phyloP scores from a whole-genome alignment of 805 yeast species.

The Teunomyces aglyptinius region DNA sequence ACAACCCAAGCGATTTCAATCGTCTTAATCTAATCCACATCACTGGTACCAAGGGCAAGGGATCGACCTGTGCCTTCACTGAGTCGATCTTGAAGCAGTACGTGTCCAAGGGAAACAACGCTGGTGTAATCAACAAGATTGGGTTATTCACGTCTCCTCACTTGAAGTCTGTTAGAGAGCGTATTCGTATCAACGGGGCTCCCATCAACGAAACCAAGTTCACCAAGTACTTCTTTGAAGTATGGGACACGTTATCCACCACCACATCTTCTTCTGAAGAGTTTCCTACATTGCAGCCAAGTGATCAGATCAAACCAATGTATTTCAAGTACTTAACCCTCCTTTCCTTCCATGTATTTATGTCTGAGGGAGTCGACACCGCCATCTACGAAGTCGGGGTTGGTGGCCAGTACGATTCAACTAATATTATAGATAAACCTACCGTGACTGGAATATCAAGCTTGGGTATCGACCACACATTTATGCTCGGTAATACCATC shows the following conservation, averaged over 20 bases:
- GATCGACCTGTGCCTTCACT: slow-evolving; percentile 94
- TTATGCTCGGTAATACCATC: slow-evolving; percentile 81
- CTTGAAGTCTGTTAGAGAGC: slow-evolving; percentile 85
- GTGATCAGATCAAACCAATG: slow-evolving; percentile 75
- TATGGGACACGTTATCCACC: slow-evolving; percentile 76
- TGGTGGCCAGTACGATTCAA: slow-evolving; percentile 97
- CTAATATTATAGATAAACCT: slow-evolving; percentile 79
- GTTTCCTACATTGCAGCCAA: slow-evolving; percentile 69
- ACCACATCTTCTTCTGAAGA: slow-evolving; percentile 52
- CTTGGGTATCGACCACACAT: slow-evolving; percentile 88
- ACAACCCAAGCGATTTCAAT: slow-evolving; percentile 61
- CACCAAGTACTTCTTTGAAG: slow-evolving; percentile 87
- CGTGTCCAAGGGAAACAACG: slow-evolving; percentile 17
- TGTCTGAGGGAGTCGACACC: slow-evolving; percentile 85
- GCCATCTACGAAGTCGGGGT: slow-evolving; percentile 98
- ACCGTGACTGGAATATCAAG: slow-evolving; percentile 82
- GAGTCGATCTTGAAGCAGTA: slow-evolving; percentile 77
- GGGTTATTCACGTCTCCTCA: slow-evolving; percentile 98
- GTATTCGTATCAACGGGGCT: slow-evolving; percentile 82
- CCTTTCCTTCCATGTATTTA: slow-evolving; percentile 85
- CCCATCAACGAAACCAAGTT: slow-evolving; percentile 82
- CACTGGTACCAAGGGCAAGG: slow-evolving; percentile 98
- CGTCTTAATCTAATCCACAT: slow-evolving; percentile 80
- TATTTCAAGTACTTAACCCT: slow-evolving; percentile 90
- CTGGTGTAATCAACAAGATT: slow-evolving; percentile 43